A percentile compares a stretch with the other conserved stretches of the same genome.
Conservation (phyloP, 2,329 filamentous ascomycete genomes). For the Aphanoascus verrucosus region DNA sequence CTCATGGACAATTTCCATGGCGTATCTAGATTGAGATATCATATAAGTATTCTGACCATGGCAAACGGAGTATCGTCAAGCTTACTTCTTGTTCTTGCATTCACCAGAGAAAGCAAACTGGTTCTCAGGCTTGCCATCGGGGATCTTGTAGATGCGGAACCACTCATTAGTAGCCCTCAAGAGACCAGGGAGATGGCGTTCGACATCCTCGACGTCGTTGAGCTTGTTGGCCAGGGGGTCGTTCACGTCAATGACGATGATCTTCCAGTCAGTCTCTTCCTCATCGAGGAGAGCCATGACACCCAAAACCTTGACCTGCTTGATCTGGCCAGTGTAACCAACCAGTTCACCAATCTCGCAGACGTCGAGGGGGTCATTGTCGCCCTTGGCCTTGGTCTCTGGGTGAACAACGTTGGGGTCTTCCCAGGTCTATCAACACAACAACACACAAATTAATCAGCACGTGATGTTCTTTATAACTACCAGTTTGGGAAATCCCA, state of each 20-base stretch:
- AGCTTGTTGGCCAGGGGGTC: slow-evolving; percentile 93
- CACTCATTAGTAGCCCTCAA: slow-evolving; percentile 98
- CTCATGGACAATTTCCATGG: slow-evolving; percentile 89
- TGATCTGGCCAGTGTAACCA: slow-evolving; percentile 89
- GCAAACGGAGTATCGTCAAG: slow-evolving; percentile 2
- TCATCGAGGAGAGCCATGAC: slow-evolving; percentile 99
- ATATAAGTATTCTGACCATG: slow-evolving; percentile 14
- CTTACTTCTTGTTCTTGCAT: slow-evolving; percentile 98
- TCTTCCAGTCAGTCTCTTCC: slow-evolving; percentile 99
- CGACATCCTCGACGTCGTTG: slow-evolving; percentile 97
- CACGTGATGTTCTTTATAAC: slow-evolving; percentile 6
- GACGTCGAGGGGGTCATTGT: slow-evolving; percentile 98
- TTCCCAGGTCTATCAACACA: slow-evolving; percentile 73
- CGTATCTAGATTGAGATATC: slow-evolving; percentile 50
- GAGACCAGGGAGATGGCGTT: slow-evolving; percentile 93
- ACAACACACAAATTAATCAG: slow-evolving; percentile 11
- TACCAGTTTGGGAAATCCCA: neutral
- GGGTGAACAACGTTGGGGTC: slow-evolving; percentile 93
- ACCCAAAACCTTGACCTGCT: slow-evolving; percentile 99
- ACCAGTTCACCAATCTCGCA: slow-evolving; percentile 99
- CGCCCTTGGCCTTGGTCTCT: slow-evolving; percentile 98
- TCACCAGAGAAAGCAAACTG: slow-evolving; percentile 99
- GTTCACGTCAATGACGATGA: slow-evolving; percentile 98
- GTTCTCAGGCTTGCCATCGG: slow-evolving; percentile 99
- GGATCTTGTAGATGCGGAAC: slow-evolving; percentile 99